phyloP scores from a whole-genome alignment of 2,329 filamentous ascomycete species.

The Simplicillium aogashimaense region DNA sequence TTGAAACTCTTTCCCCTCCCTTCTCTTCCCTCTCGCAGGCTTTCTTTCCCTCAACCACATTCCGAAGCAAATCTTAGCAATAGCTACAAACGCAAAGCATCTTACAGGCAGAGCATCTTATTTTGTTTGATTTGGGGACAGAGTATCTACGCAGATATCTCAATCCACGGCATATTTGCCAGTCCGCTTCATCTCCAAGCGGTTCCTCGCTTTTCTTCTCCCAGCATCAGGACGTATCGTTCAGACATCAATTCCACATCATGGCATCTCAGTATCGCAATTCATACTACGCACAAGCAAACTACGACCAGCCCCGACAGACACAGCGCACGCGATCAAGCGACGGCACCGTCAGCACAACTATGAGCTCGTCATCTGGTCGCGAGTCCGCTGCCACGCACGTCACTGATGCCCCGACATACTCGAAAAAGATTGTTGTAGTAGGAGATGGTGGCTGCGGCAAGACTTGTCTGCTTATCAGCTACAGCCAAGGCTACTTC shows the following conservation, averaged over 20 bases:
- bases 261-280: constrained; percentile 47
- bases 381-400: constrained; percentile 72
- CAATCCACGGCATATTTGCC: too few relatives aligned
- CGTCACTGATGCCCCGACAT: constrained; percentile 81
- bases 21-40: neutral
- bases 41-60: too few relatives aligned
- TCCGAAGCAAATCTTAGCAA: too few relatives aligned
- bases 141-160: too few relatives aligned
- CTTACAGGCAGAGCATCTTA: too few relatives aligned
- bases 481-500: constrained; percentile 97
- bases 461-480: constrained; percentile 97
- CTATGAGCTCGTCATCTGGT: constrained; percentile 64
- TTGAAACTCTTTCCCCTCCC: neutral
- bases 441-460: constrained; percentile 97
- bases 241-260: constrained; percentile 6
- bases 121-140: too few relatives aligned
- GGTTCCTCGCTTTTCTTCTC: neutral
- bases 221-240: constrained; percentile 4
- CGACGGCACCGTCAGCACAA: constrained; percentile 84
- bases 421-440: constrained; percentile 98
- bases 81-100: too few relatives aligned
- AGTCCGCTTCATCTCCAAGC: constrained; percentile 6
- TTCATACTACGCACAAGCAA: constrained; percentile 36
- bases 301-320: constrained; percentile 28
- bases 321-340: constrained; percentile 58